phyloP scores from a whole-genome alignment of 2,329 filamentous ascomycete species.

The Didymosphaeria variabile region DNA sequence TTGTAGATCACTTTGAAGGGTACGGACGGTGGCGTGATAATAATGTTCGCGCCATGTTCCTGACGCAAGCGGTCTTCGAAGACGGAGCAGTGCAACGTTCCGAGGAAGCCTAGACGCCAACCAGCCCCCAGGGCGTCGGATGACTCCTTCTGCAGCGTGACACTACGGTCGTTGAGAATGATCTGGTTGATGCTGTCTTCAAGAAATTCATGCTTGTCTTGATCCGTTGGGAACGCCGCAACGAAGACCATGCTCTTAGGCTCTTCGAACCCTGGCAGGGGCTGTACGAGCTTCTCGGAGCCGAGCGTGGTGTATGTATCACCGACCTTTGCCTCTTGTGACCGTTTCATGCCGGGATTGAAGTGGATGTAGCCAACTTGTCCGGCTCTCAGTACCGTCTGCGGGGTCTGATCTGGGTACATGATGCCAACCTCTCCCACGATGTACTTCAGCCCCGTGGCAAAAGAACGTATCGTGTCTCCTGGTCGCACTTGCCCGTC shows the following conservation, averaged over 20 bases:
- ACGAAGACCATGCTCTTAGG: constrained; percentile 99
- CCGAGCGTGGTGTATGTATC: constrained; percentile 92
- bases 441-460: constrained; percentile 86
- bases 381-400: constrained; percentile 81
- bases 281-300: constrained; percentile 76
- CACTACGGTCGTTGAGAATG: constrained; percentile 91
- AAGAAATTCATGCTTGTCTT: constrained; percentile 83
- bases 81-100: constrained; percentile 98
- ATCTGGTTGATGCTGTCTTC: constrained; percentile 96
- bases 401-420: constrained; percentile 86
- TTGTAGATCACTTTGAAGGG: constrained; percentile 85
- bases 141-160: constrained; percentile 92
- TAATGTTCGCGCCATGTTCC: constrained; percentile 93
- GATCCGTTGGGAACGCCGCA: constrained; percentile 92
- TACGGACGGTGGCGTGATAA: constrained; percentile 95
- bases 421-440: constrained; percentile 98
- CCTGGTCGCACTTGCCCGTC: constrained; percentile 85
- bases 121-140: constrained; percentile 93
- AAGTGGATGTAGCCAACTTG: constrained; percentile 98
- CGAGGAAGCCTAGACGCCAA: constrained; percentile 92
- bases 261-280: constrained; percentile 92
- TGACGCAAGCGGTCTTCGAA: constrained; percentile 95
- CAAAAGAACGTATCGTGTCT: constrained; percentile 86
- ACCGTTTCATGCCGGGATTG: constrained; percentile 97
- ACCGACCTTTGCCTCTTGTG: constrained; percentile 93